Conservation (phyloP, 345 rosid genomes). For the Zanthoxylum bungeanum region DNA sequence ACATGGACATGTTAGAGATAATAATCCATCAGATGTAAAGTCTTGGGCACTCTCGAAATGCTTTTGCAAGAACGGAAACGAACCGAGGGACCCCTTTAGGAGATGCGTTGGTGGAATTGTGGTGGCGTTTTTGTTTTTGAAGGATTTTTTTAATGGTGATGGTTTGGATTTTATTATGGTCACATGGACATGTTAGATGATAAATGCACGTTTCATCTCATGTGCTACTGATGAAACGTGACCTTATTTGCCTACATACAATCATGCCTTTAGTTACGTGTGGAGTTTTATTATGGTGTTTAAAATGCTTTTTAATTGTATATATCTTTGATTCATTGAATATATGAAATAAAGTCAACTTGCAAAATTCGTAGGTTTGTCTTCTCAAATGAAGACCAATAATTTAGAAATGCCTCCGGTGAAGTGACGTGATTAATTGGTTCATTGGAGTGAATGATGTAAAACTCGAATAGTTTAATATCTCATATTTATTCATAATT, state of each 20-base stretch:
- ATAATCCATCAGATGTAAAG: slow-evolving; percentile 3
- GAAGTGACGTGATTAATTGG: no score
- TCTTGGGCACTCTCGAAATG: neutral
- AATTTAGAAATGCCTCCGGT: no score
- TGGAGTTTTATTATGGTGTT: neutral
- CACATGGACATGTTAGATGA: no score
- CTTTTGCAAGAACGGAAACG: slow-evolving; percentile 18
- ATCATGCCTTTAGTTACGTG: neutral
- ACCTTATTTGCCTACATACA: neutral
- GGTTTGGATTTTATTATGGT: slow-evolving; percentile 21
- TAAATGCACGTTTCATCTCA: no score
- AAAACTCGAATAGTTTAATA: no score
- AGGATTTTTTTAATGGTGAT: slow-evolving; percentile 17
- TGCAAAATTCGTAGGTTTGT: no score
- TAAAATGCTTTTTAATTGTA: neutral
- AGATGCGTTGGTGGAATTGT: slow-evolving; percentile 33
- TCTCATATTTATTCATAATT: no score
- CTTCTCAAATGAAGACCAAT: neutral
- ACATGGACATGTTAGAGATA: slow-evolving; percentile 40
- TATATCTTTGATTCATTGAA: neutral
- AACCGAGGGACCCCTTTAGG: slow-evolving; percentile 26
- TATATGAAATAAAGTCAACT: neutral
- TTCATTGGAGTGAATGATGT: no score
- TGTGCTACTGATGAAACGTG: neutral
- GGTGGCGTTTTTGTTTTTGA: slow-evolving; percentile 39